phyloP scores from a whole-genome alignment of 2,329 filamentous ascomycete genomes.

The Trichoderma sp. region DNA sequence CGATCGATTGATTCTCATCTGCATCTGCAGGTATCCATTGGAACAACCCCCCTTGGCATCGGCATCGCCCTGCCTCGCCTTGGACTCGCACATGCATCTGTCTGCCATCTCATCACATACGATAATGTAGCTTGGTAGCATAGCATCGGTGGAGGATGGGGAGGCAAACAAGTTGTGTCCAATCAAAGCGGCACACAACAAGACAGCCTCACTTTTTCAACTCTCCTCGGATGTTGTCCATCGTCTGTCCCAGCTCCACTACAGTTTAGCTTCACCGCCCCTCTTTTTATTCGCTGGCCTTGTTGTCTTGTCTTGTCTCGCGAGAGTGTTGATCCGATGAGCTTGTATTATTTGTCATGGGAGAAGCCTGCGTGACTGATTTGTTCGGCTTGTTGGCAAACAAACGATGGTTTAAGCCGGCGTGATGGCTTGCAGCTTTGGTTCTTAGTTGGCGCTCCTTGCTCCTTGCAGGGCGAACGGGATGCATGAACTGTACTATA shows the following conservation, averaged over 20 bases:
- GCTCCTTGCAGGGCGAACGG: not conserved
- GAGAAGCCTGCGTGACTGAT: not conserved
- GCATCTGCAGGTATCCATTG: not conserved
- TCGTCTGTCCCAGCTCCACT: not conserved
- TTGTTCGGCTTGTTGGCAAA: not conserved
- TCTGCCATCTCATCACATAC: not conserved
- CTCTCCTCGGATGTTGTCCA: not conserved
- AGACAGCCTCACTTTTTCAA: constrained; percentile 9
- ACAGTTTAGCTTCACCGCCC: not conserved
- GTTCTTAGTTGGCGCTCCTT: not conserved
- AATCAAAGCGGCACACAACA: not conserved
- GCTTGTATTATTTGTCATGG: not conserved
- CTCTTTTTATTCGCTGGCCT: not conserved
- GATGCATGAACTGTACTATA: not conserved
- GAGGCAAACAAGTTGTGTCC: not conserved
- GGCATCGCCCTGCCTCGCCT: not conserved
- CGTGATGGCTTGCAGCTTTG: not conserved
- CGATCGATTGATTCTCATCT: constrained; percentile 16
- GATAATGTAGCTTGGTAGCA: too few species aligned
- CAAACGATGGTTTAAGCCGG: not conserved
- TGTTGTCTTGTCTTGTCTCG: not conserved
- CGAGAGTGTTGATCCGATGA: not conserved
- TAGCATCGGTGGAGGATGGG: not conserved
- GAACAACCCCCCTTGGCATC: not conserved
- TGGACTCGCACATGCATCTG: not conserved